Conservation (phyloP, 352 stramenopile species). For the Blastocystis sp. region DNA sequence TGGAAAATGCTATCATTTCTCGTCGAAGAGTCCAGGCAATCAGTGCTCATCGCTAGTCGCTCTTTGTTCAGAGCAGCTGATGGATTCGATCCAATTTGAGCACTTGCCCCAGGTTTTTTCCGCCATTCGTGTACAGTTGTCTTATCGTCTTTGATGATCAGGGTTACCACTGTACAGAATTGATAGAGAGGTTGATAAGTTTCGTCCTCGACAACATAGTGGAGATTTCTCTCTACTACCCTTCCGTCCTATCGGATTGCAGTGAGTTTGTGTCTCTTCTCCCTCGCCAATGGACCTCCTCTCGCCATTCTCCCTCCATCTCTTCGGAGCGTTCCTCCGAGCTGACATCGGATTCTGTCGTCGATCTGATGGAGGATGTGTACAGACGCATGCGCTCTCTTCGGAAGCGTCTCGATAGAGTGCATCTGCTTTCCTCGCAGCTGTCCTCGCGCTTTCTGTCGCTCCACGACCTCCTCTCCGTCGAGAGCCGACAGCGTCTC, state of each 20-base stretch:
- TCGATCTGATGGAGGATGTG: not conserved
- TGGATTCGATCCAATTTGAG: not conserved
- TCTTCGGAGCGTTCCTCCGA: not conserved
- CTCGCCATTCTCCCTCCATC: not conserved
- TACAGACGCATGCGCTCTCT: not conserved
- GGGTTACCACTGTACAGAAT: not conserved
- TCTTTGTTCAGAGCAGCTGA: not conserved
- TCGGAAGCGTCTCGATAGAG: slow-evolving; percentile 3
- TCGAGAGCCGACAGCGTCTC: not conserved
- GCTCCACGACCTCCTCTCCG: not conserved
- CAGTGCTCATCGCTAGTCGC: not conserved
- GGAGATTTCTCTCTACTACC: not conserved
- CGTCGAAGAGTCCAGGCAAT: not conserved
- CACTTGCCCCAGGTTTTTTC: not conserved
- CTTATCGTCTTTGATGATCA: not conserved
- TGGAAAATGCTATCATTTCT: not conserved
- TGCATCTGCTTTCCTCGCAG: not conserved
- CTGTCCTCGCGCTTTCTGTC: not conserved
- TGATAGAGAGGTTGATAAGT: not conserved
- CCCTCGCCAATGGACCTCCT: not conserved
- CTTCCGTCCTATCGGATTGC: not conserved
- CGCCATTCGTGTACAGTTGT: not conserved
- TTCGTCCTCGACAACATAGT: not conserved
- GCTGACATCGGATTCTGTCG: not conserved
- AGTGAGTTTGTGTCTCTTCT: not conserved